Percentiles rank a stretch among this genome's conserved stretches.
Conservation (phyloP, 2,329 filamentous ascomycete genomes). For the Sordariomycetes sp. region DNA sequence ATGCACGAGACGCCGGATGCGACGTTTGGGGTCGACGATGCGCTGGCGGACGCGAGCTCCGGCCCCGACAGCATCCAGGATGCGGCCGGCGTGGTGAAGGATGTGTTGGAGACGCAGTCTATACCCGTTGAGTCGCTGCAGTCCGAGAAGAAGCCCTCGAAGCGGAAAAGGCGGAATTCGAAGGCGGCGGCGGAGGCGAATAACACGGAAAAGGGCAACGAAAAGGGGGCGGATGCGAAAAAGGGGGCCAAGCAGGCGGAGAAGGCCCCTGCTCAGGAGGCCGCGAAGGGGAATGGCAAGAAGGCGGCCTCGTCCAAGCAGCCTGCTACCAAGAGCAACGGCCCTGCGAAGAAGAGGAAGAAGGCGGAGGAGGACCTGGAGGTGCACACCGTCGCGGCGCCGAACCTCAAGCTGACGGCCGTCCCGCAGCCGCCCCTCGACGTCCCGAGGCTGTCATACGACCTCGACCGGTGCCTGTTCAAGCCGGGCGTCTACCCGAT, state of each 20-base stretch:
- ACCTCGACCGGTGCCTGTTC: slow-evolving; percentile 83
- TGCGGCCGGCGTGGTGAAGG: slow-evolving; percentile 6
- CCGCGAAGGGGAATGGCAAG: no score
- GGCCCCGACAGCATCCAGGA: slow-evolving; percentile 4
- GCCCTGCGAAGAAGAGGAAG: not conserved
- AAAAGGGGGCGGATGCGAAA: not conserved
- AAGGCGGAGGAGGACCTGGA: slow-evolving; percentile 7
- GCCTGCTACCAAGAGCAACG: no score
- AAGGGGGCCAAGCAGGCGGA: not conserved
- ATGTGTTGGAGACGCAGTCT: not conserved
- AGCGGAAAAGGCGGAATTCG: no score
- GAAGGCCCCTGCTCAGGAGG: not conserved
- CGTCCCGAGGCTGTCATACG: slow-evolving; percentile 55
- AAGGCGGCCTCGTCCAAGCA: not conserved
- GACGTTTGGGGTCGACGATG: not conserved
- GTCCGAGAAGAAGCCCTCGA: not conserved
- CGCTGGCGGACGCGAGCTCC: not conserved
- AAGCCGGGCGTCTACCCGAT: slow-evolving; percentile 87
- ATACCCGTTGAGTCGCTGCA: not conserved
- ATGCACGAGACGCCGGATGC: not conserved
- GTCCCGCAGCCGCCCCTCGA: slow-evolving; percentile 17
- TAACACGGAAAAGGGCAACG: not conserved
- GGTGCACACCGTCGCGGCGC: slow-evolving; percentile 16
- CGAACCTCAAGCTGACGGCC: slow-evolving; percentile 13
- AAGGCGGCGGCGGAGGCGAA: not conserved